phyloP scores from a whole-genome alignment of 768 basidiomycete genomes.

The Coprinopsis sp. region DNA sequence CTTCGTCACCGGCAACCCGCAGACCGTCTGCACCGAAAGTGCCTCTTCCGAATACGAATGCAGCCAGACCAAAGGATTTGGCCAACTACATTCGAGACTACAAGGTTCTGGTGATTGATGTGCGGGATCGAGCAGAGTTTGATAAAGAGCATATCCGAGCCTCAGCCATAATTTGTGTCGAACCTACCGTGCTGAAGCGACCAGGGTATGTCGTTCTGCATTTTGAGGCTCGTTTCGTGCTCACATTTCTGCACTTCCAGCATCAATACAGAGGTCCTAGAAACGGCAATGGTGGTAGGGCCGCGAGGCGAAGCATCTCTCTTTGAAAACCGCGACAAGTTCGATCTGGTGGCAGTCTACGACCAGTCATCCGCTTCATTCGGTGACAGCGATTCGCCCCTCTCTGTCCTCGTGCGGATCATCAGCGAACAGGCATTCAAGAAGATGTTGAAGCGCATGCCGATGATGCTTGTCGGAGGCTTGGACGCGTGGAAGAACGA shows the following conservation, averaged over 20 bases:
- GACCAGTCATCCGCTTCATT: slow-evolving; percentile 60
- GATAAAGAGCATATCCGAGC: slow-evolving; percentile 67
- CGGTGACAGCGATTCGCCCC: slow-evolving; percentile 42
- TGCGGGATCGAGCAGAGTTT: slow-evolving; percentile 75
- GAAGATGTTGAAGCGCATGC: slow-evolving; percentile 67
- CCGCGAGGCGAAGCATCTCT: slow-evolving; percentile 66
- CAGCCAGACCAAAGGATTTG: slow-evolving; percentile 56
- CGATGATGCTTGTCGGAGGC: slow-evolving; percentile 83
- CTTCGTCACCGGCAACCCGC: slow-evolving; percentile 29
- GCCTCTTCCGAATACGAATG: slow-evolving; percentile 53
- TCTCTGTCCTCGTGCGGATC: slow-evolving; percentile 57
- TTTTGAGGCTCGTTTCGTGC: slow-evolving; percentile 6
- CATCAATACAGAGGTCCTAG: slow-evolving; percentile 60
- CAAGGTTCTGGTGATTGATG: slow-evolving; percentile 75
- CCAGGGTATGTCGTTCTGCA: slow-evolving; percentile 49
- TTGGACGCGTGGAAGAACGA: slow-evolving; percentile 73
- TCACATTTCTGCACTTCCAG: slow-evolving; percentile 32
- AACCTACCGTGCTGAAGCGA: slow-evolving; percentile 71
- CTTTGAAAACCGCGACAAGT: slow-evolving; percentile 84
- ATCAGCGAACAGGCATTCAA: slow-evolving; percentile 73
- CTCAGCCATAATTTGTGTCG: slow-evolving; percentile 74
- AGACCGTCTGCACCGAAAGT: slow-evolving; percentile 28
- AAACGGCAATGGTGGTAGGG: slow-evolving; percentile 66
- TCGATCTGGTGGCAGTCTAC: slow-evolving; percentile 84
- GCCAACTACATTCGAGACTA: slow-evolving; percentile 50